phyloP scores from a whole-genome alignment of 768 basidiomycete genomes.

The Hericium alpestre region DNA sequence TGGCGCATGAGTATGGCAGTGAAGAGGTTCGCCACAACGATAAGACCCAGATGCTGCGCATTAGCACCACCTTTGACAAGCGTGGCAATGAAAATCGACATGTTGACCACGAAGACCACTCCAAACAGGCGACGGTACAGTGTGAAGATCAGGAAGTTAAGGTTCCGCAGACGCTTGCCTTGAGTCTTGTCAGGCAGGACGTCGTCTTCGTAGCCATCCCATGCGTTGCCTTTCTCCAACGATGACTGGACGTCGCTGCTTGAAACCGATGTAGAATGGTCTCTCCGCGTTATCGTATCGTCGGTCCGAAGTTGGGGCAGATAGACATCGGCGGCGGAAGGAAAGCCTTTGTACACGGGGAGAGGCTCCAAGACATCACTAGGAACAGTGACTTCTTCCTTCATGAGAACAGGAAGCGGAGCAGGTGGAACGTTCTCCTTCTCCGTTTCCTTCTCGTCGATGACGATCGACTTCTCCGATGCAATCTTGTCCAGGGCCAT shows the following conservation, averaged over 20 bases:
- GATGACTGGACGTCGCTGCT: conserved; percentile 3
- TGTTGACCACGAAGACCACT: conserved; percentile 40
- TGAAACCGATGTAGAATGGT: not conserved
- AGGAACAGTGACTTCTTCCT: not conserved
- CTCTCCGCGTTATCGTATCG: not conserved
- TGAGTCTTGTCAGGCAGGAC: conserved; percentile 40
- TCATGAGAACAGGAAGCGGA: not conserved
- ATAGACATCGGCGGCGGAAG: not conserved
- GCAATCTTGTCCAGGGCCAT: conserved; percentile 6
- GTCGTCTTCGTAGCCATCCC: conserved; percentile 45
- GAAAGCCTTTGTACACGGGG: not conserved
- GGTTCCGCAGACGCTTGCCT: conserved; percentile 36
- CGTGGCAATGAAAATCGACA: conserved; percentile 35
- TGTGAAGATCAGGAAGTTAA: conserved; percentile 45
- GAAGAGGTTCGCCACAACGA: conserved; percentile 34
- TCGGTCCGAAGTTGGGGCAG: not conserved
- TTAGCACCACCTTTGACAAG: conserved; percentile 23
- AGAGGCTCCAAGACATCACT: not conserved
- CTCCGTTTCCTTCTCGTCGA: not conserved
- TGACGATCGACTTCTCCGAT: not conserved
- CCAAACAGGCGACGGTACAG: conserved; percentile 47
- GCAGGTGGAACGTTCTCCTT: not conserved
- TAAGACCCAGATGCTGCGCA: conserved; percentile 24
- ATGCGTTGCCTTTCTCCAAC: conserved; percentile 20
- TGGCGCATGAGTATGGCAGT: conserved; percentile 33